Base-by-base conservation (phyloP, 108 stramenopile species). In the Nitzschia sp. region DNA sequence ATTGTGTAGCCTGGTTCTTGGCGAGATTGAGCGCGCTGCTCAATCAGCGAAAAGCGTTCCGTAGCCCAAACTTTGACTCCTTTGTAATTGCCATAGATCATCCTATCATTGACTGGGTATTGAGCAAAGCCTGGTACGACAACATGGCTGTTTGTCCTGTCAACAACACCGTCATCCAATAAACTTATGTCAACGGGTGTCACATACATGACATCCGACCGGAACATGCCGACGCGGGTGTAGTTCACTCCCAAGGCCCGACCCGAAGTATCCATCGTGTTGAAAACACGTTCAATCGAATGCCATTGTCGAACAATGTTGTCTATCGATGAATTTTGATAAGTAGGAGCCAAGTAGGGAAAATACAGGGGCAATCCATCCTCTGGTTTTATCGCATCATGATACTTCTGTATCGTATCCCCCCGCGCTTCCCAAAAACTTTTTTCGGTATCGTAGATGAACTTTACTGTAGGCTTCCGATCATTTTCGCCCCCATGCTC, bases 31-130 rank as follows among this genome's bases (percentile, higher is more conserved):
- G 64, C 71, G 5, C 71, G n/a, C 2, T 75, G 47, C 26, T 83
- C 77, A 15, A 87, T 13, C 0, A 72, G 58, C 2, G n/a, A 6
- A 55, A 87, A 87, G 18, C 86, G 69, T 54, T 79, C 56, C 15
- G 78, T 79, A 17, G 81, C 72, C 81, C 81, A 86, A 33, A 86
- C 57, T 46, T 71, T 28, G 2, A 66, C 72, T 11, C 67, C 68
- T 25, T 77, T 57, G 57, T 68, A 68, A 4, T 74, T 51, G 4
- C 85, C 85, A 62, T 71, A 70, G 38, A 82, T 63, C 64, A 86
- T 73, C 11, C 85, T 75, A 62, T 78, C 74, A 51, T 72, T 79
- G 27, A 78, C 72, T 19, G 32, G 76, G 1, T 54, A 49, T 70
- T 25, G 80, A 64, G 73, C 80, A 85, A 53, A 85, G 47, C 38